Conservation (phyloP, 2,329 filamentous ascomycete species). For the Alternaria dauci region DNA sequence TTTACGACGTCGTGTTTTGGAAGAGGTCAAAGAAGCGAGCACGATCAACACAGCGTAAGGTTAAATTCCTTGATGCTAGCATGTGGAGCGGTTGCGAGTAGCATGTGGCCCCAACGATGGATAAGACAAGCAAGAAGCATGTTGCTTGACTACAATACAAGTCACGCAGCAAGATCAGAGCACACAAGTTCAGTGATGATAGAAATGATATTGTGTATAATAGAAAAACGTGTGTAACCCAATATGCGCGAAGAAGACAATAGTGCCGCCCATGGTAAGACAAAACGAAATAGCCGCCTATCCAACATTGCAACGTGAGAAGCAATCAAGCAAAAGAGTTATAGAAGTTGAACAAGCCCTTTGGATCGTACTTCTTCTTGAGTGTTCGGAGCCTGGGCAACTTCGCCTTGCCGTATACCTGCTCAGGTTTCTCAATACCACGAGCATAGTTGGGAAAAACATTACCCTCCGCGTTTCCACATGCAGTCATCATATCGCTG, state of each 20-base stretch:
- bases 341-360: conserved; percentile 1
- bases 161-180: not conserved
- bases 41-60: not conserved
- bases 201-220: not conserved
- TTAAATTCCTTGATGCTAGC: too few relatives aligned
- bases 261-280: too few relatives aligned
- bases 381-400: conserved; percentile 37
- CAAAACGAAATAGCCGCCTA: not conserved
- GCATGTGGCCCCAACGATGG: not conserved
- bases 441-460: conserved; percentile 46
- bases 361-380: conserved; percentile 46
- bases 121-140: not conserved
- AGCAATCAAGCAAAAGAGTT: not conserved
- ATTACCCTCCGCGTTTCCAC: conserved; percentile 8
- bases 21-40: not conserved
- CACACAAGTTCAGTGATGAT: too few relatives aligned
- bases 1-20: not conserved
- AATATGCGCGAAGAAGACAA: not conserved
- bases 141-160: not conserved
- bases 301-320: not conserved
- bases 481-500: not conserved
- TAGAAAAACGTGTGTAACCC: not conserved
- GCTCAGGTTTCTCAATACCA: conserved; percentile 33
- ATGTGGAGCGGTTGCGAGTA: not conserved
- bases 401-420: conserved; percentile 42